phyloP scores from a whole-genome alignment of 305 asterid genomes.

The Caryopteris hybrid region DNA sequence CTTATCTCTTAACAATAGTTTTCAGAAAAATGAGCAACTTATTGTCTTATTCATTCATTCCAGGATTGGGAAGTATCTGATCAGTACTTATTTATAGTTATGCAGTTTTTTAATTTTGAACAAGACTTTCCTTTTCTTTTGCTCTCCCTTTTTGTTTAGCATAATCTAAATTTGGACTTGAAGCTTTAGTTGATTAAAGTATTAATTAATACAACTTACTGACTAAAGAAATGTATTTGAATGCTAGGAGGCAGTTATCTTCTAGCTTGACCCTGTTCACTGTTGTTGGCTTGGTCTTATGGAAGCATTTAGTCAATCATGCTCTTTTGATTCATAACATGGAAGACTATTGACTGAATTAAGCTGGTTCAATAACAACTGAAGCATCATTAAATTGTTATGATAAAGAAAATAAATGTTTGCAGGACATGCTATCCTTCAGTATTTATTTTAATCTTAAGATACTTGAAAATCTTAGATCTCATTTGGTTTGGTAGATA shows the following conservation, averaged over 20 bases:
- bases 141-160: neutral
- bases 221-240: neutral
- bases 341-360: neutral
- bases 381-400: neutral
- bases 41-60: neutral
- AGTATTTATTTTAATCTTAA: too few species aligned
- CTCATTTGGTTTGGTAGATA: too few species aligned
- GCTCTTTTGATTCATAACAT: neutral
- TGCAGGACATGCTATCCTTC: neutral
- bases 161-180: neutral
- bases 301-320: neutral
- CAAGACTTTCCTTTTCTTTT: neutral
- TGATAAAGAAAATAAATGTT: neutral
- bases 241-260: neutral
- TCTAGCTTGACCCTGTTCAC: neutral
- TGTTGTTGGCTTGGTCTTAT: conserved; percentile 1
- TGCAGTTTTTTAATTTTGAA: conserved; percentile 1
- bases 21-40: neutral
- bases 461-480: too few species aligned
- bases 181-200: neutral
- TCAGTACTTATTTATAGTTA: neutral
- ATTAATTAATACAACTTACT: neutral
- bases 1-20: neutral
- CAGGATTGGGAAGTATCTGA: neutral
- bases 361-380: neutral